These are phyloP conservation scores for Zychaea mexicana DNA, from an alignment of 371 early-diverging fungal species.

Conservation along the genomic window DNA sequence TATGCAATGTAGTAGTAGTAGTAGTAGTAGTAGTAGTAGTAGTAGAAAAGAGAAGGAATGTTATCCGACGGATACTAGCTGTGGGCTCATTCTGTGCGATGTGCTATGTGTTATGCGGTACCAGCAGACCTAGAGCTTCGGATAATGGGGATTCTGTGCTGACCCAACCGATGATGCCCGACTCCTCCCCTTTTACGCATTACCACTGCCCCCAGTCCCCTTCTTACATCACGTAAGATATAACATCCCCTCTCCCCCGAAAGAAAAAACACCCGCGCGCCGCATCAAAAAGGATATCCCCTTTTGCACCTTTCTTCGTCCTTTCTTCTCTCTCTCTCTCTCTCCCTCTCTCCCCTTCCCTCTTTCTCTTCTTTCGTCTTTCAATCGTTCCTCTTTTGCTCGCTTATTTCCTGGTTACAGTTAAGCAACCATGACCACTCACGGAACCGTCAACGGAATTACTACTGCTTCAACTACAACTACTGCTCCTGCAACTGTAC, in stretches of 20 bases:
- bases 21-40: too few relatives aligned
- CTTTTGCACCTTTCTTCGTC: not conserved
- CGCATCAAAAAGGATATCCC: not conserved
- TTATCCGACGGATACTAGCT: too few relatives aligned
- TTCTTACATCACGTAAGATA: not conserved
- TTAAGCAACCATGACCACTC: not conserved
- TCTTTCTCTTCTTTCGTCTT: not conserved
- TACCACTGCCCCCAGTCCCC: not conserved
- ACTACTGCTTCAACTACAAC: not conserved
- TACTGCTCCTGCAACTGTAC: not conserved
- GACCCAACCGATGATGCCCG: not conserved
- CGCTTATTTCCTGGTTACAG: too few relatives aligned
- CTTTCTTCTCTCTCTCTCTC: not conserved
- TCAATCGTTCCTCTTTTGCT: not conserved
- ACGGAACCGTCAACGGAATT: not conserved
- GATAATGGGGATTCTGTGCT: not conserved
- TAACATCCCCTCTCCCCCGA: not conserved
- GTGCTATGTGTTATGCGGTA: too few relatives aligned
- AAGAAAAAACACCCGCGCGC: not conserved
- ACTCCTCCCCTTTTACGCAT: not conserved
- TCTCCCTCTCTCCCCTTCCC: not conserved
- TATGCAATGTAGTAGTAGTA: not conserved
- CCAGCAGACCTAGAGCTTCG: too few relatives aligned
- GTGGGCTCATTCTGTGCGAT: too few relatives aligned
- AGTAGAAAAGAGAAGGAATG: not conserved